Conservation (phyloP, 1,139 yeast species). For the Candida glucosophila region DNA sequence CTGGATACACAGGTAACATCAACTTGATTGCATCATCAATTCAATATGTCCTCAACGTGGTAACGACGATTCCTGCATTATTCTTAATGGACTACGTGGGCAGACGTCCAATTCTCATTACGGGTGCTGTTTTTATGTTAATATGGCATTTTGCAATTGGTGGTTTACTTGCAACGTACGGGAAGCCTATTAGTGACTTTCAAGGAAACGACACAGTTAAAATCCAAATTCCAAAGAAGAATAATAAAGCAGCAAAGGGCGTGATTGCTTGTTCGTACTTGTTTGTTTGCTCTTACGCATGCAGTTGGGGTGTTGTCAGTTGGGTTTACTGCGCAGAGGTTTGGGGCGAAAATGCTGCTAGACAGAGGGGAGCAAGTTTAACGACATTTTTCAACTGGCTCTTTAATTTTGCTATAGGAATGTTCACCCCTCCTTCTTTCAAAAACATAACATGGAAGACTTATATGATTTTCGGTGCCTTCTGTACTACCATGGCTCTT, state of each 20-base stretch:
- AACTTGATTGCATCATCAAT: slow-evolving; percentile 22
- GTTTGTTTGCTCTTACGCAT: slow-evolving; percentile 39
- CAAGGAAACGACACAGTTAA: slow-evolving; percentile 30
- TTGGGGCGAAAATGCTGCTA: slow-evolving; percentile 39
- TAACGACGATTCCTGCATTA: slow-evolving; percentile 34
- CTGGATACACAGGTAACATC: slow-evolving; percentile 20
- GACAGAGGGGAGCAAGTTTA: slow-evolving; percentile 45
- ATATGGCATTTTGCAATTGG: slow-evolving; percentile 36
- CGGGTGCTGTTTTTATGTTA: slow-evolving; percentile 37
- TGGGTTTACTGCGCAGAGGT: slow-evolving; percentile 46
- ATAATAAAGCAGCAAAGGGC: slow-evolving; percentile 33
- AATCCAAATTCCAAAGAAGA: slow-evolving; percentile 24
- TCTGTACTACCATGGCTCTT: slow-evolving; percentile 45
- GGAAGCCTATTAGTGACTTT: slow-evolving; percentile 21
- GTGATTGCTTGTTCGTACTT: slow-evolving; percentile 45
- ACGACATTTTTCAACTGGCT: slow-evolving; percentile 42
- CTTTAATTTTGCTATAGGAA: slow-evolving; percentile 37
- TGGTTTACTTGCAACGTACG: slow-evolving; percentile 36
- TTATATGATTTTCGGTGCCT: slow-evolving; percentile 38
- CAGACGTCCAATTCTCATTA: slow-evolving; percentile 39
- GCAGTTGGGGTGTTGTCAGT: slow-evolving; percentile 46
- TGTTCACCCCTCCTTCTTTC: slow-evolving; percentile 38
- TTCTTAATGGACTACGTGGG: slow-evolving; percentile 44
- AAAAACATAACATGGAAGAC: slow-evolving; percentile 40
- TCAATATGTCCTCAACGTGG: slow-evolving; percentile 30